phyloP scores from a whole-genome alignment of 345 rosid genomes.

The Citrus sinensis region DVS_A1.0 CM039169.1:9182001-9182500 shows the following conservation, averaged over 20 bases:
- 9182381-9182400: constrained; percentile 9
- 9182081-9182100: constrained; percentile 44
- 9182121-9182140: constrained; percentile 83
- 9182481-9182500: constrained; percentile 60
- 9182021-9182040: constrained; percentile 95
- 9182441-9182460: constrained; percentile 82
- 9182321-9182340: constrained; percentile 93
- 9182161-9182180: constrained; percentile 47
- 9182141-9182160: constrained; percentile 77
- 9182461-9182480: constrained; percentile 75
- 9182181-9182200: constrained; percentile 65
- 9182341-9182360: constrained; percentile 63
- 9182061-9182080: constrained; percentile 58
- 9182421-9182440: constrained; percentile 94
- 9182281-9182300: constrained; percentile 89
- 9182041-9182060: constrained; percentile 80
- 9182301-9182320: constrained; percentile 78
- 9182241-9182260: constrained; percentile 75
- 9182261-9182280: constrained; percentile 89
- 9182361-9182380: constrained; percentile 98
- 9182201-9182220: constrained; percentile 91
- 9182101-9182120: constrained; percentile 57
- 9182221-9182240: constrained; percentile 80
- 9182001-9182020: constrained; percentile 87
- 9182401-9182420: constrained; percentile 70